These are phyloP conservation scores for Colletotrichum nymphaeae DNA, from an alignment of 2,329 filamentous ascomycete genomes.

Conservation along the genomic window DNA sequence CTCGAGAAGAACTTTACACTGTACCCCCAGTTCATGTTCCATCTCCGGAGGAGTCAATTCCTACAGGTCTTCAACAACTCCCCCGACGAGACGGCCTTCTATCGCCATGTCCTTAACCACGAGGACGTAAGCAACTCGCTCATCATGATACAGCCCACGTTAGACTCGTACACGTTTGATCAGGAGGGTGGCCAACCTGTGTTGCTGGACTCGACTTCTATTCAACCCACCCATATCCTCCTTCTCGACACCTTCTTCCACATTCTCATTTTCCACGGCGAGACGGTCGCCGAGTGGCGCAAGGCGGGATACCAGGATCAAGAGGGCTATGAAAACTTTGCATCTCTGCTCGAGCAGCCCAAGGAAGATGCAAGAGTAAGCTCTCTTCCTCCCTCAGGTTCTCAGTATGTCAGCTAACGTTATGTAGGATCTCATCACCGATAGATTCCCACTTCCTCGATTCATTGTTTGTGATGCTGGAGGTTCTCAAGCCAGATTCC, in stretches of 20 bases:
- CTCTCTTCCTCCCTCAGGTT: conserved; percentile 33
- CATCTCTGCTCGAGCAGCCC: conserved; percentile 85
- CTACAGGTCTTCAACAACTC: conserved; percentile 99
- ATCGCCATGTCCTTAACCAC: conserved; percentile 95
- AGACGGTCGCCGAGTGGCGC: conserved; percentile 97
- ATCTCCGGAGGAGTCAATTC: conserved; percentile 95
- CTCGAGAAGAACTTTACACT: conserved; percentile 99
- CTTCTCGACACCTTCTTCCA: conserved; percentile 99
- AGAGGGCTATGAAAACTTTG: conserved; percentile 98
- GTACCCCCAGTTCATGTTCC: conserved; percentile 99
- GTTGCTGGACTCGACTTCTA: conserved; percentile 95
- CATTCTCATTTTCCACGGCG: conserved; percentile 98
- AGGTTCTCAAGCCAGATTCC: conserved; percentile 83
- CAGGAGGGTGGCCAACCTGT: conserved; percentile 93
- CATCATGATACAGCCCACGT: conserved; percentile 98
- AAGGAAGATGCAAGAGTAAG: conserved; percentile 95
- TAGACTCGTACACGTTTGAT: conserved; percentile 97
- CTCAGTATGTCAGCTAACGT: conserved; percentile 33
- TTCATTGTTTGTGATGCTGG: conserved; percentile 99
- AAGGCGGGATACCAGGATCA: conserved; percentile 98
- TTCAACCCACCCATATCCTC: conserved; percentile 92
- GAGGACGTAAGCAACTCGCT: conserved; percentile 97
- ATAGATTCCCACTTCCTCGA: conserved; percentile 96
- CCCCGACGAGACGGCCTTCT: conserved; percentile 98
- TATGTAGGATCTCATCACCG: conserved; percentile 88